These are phyloP conservation scores for Daldinia bambusicola DNA, from an alignment of 495 filamentous ascomycete genomes.

Conservation along the genomic window DNA sequence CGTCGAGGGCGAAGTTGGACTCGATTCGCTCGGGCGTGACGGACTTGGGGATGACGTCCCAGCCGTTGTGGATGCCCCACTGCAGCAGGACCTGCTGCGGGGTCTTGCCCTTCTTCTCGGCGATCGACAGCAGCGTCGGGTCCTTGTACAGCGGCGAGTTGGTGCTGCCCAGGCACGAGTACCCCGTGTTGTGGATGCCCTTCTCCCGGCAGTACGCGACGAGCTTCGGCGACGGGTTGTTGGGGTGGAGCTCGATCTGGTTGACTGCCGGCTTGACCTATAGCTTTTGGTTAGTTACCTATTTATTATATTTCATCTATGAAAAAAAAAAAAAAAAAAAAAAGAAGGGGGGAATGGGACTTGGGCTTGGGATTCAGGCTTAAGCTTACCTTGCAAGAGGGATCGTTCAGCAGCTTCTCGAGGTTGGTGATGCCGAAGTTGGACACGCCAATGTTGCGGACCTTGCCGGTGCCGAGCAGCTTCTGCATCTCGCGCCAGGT, in stretches of 20 bases:
- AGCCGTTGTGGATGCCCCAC: slow-evolving; percentile 77
- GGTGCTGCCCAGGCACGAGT: slow-evolving; percentile 71
- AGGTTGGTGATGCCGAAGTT: slow-evolving; percentile 79
- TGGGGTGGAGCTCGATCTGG: slow-evolving; percentile 92
- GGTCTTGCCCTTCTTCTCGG: slow-evolving; percentile 73
- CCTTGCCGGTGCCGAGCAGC: slow-evolving; percentile 79
- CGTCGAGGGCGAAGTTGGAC: slow-evolving; percentile 72
- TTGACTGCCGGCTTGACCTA: slow-evolving; percentile 83
- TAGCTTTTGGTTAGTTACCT: slow-evolving; percentile 52
- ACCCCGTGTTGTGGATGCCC: slow-evolving; percentile 74
- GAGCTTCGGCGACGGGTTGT: slow-evolving; percentile 81
- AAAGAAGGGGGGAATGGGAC: slow-evolving; percentile 68
- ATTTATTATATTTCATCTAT: slow-evolving; percentile 62
- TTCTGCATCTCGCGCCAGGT: slow-evolving; percentile 89
- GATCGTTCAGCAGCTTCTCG: slow-evolving; percentile 72
- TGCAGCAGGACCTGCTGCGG: slow-evolving; percentile 72
- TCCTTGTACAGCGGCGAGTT: slow-evolving; percentile 69
- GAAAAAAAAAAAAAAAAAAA: too few species aligned
- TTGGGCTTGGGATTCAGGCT: too few species aligned
- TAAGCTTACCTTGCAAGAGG: slow-evolving; percentile 57
- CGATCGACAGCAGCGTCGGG: slow-evolving; percentile 66
- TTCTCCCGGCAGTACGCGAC: slow-evolving; percentile 75
- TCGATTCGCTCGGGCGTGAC: slow-evolving; percentile 71
- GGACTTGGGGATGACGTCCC: slow-evolving; percentile 78
- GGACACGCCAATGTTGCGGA: slow-evolving; percentile 81